These are phyloP conservation scores for Calonectria pseudoreteaudii DNA, from an alignment of 2,329 filamentous ascomycete genomes.

Conservation along the genomic window DNA sequence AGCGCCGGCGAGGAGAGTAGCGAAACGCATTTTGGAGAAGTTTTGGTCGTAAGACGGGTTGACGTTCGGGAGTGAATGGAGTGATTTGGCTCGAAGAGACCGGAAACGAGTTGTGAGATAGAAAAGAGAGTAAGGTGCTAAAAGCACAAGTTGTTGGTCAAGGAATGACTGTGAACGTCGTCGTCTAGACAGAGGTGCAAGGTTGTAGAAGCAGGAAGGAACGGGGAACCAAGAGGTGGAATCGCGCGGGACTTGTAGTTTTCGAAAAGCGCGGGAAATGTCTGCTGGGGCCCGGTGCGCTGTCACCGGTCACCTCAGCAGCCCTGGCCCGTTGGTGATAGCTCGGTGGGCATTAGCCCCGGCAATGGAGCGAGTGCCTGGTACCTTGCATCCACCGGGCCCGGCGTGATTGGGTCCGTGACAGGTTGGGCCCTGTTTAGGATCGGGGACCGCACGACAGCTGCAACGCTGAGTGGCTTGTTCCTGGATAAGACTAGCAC, in stretches of 20 bases:
- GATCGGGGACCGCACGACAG: conserved; percentile 31
- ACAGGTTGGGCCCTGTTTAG: conserved; percentile 30
- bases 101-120: conserved; percentile 22
- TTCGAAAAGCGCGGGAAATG: conserved; percentile 39
- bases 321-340: conserved; percentile 17
- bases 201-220: conserved; percentile 24
- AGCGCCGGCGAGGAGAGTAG: conserved; percentile 56
- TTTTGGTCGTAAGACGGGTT: conserved; percentile 24
- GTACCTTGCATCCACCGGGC: conserved; percentile 39
- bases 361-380: conserved; percentile 37
- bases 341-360: conserved; percentile 32
- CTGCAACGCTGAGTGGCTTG: conserved; percentile 42
- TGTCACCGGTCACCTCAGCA: conserved; percentile 36
- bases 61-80: conserved; percentile 11
- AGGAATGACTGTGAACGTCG: conserved; percentile 28
- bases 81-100: conserved; percentile 25
- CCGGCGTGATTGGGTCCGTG: conserved; percentile 36
- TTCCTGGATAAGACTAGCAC: conserved; percentile 39
- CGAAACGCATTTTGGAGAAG: conserved; percentile 58
- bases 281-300: conserved; percentile 33
- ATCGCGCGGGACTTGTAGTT: conserved; percentile 43
- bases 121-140: conserved; percentile 35
- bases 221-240: conserved; percentile 30
- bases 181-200: conserved; percentile 38
- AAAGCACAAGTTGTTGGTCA: conserved; percentile 33